Percentiles rank a stretch among this genome's conserved stretches.
These are phyloP conservation scores for Globisporangium spiculum DNA, from an alignment of 352 stramenopile species.

Conservation along the genomic window DNA sequence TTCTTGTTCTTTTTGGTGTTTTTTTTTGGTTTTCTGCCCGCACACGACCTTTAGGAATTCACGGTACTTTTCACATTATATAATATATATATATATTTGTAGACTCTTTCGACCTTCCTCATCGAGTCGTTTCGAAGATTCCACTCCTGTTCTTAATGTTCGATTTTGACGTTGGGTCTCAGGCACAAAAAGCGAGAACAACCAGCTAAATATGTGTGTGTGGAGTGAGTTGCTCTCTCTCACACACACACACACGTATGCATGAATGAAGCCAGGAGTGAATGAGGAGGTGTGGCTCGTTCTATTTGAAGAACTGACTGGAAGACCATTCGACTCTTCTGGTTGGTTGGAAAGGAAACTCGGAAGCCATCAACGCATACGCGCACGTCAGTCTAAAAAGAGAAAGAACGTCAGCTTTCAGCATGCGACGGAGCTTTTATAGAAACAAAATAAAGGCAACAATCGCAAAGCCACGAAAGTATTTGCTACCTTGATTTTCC, in stretches of 20 bases:
- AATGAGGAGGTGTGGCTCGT: not conserved
- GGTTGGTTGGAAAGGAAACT: not conserved
- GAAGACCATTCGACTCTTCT: not conserved
- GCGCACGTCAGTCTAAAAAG: not conserved
- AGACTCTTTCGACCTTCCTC: not conserved
- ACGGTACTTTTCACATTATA: not conserved
- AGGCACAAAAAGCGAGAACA: not conserved
- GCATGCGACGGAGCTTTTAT: not conserved
- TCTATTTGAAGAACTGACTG: not conserved
- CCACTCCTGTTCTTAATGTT: not conserved
- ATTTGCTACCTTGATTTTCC: not conserved
- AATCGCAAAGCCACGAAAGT: not conserved
- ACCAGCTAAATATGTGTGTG: not conserved
- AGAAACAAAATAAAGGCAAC: not conserved
- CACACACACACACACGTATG: not conserved
- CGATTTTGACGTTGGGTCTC: not conserved
- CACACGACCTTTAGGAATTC: not conserved
- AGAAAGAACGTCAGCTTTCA: not conserved
- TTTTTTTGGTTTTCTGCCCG: not conserved
- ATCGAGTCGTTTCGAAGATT: not conserved
- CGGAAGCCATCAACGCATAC: not conserved
- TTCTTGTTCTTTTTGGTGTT: not conserved
- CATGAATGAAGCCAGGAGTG: not conserved
- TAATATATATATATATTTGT: not conserved
- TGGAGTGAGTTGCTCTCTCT: not conserved